A percentile compares a stretch with the other conserved stretches of the same genome.
These are phyloP conservation scores for Akanthomyces uredinophilus DNA, from an alignment of 2,329 filamentous ascomycete species.

Conservation along the genomic window DNA sequence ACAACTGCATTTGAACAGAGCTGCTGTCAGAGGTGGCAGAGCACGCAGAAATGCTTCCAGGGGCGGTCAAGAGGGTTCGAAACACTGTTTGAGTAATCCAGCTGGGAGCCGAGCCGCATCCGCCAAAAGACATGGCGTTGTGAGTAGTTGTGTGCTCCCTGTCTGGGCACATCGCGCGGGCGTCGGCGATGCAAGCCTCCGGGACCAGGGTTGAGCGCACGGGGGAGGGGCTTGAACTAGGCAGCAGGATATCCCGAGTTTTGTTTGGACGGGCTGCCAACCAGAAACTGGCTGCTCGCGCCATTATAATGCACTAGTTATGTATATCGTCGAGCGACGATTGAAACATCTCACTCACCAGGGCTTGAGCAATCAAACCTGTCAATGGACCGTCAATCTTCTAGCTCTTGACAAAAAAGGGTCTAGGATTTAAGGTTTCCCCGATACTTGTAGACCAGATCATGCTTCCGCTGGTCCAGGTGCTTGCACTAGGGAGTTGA, in stretches of 20 bases:
- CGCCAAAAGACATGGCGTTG: no score
- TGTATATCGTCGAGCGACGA: not conserved
- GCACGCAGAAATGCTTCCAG: not conserved
- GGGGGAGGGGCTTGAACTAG: slow-evolving; percentile 7
- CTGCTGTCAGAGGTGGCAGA: no score
- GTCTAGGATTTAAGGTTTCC: no score
- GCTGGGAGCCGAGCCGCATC: no score
- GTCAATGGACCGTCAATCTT: no score
- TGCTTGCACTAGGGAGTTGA: not conserved
- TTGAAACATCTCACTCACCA: no score
- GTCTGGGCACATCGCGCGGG: not conserved
- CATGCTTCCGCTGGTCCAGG: not conserved
- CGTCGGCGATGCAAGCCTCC: not conserved
- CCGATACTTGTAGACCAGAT: no score
- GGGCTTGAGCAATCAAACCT: no score
- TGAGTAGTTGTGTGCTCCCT: no score
- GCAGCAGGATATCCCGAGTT: slow-evolving; percentile 8
- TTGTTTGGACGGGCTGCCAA: not conserved
- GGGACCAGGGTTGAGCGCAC: not conserved
- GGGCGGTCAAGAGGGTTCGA: no score
- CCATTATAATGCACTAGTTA: not conserved
- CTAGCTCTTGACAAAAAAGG: no score
- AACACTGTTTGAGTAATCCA: no score
- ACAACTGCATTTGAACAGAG: not conserved
- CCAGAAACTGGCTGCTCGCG: not conserved